Evolutionary conservation across 768 basidiomycete species (phyloP).

Genomic region (Psilocybe cyanescens): DNA sequence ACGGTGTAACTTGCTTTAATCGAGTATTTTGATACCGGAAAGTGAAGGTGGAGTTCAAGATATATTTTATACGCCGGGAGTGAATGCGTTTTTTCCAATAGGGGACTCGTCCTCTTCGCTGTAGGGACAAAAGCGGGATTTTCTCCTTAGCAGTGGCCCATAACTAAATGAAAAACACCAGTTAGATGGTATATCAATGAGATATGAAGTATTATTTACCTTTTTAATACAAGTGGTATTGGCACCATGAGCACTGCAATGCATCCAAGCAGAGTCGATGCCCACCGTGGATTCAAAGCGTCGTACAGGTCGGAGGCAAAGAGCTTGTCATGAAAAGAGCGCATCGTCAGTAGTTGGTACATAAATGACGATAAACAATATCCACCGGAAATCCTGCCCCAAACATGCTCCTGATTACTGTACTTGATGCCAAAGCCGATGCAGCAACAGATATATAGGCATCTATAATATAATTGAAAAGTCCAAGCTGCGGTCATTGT

Average conservation of each 20-base stretch:
- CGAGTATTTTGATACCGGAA: too few species aligned
- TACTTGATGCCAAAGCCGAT: constrained; percentile 57
- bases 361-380: constrained; percentile 1
- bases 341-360: not conserved
- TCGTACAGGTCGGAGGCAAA: constrained; percentile 62
- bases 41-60: too few species aligned
- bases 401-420: constrained; percentile 54
- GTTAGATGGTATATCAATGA: not conserved
- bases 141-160: constrained; percentile 44
- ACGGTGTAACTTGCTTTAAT: too few species aligned
- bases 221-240: constrained; percentile 51
- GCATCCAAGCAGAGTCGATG: constrained; percentile 59
- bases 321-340: constrained; percentile 35
- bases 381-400: constrained; percentile 56
- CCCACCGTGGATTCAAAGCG: constrained; percentile 55
- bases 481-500: constrained; percentile 39
- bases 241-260: constrained; percentile 56
- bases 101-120: constrained; percentile 14
- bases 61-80: too few species aligned
- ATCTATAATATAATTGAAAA: constrained; percentile 68
- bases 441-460: constrained; percentile 58
- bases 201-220: constrained; percentile 23
- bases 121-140: constrained; percentile 30
- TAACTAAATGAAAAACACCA: constrained; percentile 30
- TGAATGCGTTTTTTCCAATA: not conserved